Base-by-base conservation (phyloP, 2,329 filamentous ascomycete species). In the Cladorrhinum sp. region DNA sequence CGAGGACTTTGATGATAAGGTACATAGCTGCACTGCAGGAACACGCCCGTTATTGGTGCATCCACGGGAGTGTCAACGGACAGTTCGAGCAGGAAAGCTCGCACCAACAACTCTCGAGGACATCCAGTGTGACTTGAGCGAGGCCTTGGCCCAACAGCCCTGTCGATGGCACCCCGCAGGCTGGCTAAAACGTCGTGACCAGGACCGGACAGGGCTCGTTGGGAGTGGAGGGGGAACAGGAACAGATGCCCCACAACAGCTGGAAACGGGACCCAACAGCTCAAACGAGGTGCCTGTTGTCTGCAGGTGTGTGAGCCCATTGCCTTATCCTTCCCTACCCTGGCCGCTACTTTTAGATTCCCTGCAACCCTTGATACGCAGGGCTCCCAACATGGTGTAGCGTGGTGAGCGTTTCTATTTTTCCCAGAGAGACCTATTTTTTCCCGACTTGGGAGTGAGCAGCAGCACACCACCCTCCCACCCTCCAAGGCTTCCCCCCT, bases 311-410 rank as follows among this genome's bases (percentile, higher is more conserved):
- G 50, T 54, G 36, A 53, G 55, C 27, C 50, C 45, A 51, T 62
- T 62, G 60, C 59, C 41, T 50, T 57, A 52, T 55, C 50, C 32
- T 36, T 52, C 38, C 57, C 24, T 50, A 52, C 59, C 59, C 65
- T 51, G 55, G 64, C 55, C 62, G 32, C 64, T 65, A 65, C 62
- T 66, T 65, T 68, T 66, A 64, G 62, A 66, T 50, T 57, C 61
- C 60, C 60, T 62, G 56, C 57, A 62, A 25, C 25, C 52, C 61
- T 59, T 66, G 65, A 64, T 59, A 64, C 59, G 50, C 56, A 51
- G 53, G 52, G 29, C 38, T 29, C 64, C 60, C 63, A 67, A 60
- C 54, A 20, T 58, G 64, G 62, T 61, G 60, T 62, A 62, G 60
- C 63, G 60, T 36, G 9, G 32, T 36, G 32, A 36, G 32, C 32